Evolutionary conservation across 352 stramenopile genomes (phyloP).

Genomic region (Salisapilia sapeloensis): DNA sequence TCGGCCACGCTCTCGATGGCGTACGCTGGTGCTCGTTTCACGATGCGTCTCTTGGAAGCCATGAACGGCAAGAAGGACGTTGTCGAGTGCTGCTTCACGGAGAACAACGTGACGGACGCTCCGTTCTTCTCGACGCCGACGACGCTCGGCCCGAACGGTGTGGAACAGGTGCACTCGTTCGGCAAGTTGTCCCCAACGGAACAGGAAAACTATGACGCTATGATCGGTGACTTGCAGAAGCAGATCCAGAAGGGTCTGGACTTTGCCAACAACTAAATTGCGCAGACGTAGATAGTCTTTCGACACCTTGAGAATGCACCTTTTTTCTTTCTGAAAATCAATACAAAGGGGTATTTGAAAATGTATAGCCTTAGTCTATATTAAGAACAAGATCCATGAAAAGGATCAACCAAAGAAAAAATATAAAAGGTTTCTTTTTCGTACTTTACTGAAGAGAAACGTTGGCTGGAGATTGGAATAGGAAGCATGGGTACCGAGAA

Average conservation of each 20-base stretch:
- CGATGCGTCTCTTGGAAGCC: slow-evolving; percentile 84
- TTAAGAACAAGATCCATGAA: too few species aligned
- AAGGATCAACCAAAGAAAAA: too few species aligned
- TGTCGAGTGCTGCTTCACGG: slow-evolving; percentile 95
- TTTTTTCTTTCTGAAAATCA: too few species aligned
- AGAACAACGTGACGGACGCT: slow-evolving; percentile 91
- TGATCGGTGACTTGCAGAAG: slow-evolving; percentile 73
- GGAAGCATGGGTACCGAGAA: too few species aligned
- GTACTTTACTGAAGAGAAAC: too few species aligned
- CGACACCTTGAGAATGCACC: too few species aligned
- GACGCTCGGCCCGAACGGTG: slow-evolving; percentile 92
- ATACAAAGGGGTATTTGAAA: too few species aligned
- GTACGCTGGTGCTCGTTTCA: slow-evolving; percentile 95
- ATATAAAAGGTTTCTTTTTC: too few species aligned
- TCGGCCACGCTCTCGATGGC: slow-evolving; percentile 99
- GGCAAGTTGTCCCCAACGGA: slow-evolving; percentile 70
- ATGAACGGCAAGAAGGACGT: slow-evolving; percentile 90
- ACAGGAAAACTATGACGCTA: slow-evolving; percentile 82
- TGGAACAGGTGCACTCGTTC: slow-evolving; percentile 90
- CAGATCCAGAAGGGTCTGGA: slow-evolving; percentile 80
- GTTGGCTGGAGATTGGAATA: too few species aligned
- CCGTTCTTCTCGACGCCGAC: slow-evolving; percentile 92
- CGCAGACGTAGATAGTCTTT: too few species aligned
- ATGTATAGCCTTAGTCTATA: too few species aligned
- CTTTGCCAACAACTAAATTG: slow-evolving; percentile 57